These are phyloP conservation scores for Bretschneidera sinensis DNA, from an alignment of 345 rosid species.

Conservation along the genomic window DNA sequence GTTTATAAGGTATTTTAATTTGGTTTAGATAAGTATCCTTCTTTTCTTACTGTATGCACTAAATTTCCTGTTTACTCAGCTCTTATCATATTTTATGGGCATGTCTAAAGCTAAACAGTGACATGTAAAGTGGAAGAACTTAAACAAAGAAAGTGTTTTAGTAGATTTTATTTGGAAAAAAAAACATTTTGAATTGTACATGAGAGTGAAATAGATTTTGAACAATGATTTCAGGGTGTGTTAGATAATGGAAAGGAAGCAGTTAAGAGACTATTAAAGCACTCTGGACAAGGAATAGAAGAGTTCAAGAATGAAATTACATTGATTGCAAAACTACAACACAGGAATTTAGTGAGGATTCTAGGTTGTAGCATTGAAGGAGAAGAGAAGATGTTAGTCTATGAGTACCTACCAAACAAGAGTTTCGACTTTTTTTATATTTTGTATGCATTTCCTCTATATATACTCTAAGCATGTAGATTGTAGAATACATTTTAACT, in stretches of 20 bases:
- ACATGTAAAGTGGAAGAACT: too few relatives aligned
- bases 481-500: too few relatives aligned
- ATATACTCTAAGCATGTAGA: not conserved
- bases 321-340: slow-evolving; percentile 55
- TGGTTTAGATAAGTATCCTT: too few relatives aligned
- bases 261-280: slow-evolving; percentile 40
- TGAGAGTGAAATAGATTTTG: not conserved
- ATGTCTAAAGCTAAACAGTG: too few relatives aligned
- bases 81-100: too few relatives aligned
- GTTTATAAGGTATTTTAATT: slow-evolving; percentile 62
- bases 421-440: slow-evolving; percentile 53
- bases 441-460: slow-evolving; percentile 29
- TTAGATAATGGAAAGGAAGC: slow-evolving; percentile 40
- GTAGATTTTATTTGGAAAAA: too few relatives aligned
- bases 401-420: slow-evolving; percentile 59
- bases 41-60: too few relatives aligned
- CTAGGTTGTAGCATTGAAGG: slow-evolving; percentile 53
- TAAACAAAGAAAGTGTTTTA: too few relatives aligned
- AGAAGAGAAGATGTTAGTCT: slow-evolving; percentile 56
- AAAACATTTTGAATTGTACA: not conserved
- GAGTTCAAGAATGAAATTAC: slow-evolving; percentile 46
- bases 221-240: slow-evolving; percentile 34
- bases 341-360: slow-evolving; percentile 65
- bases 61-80: too few relatives aligned
- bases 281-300: slow-evolving; percentile 46